Evolutionary conservation across 2,329 filamentous ascomycete genomes (phyloP).

Genomic region (Penicillium rolfsii): DNA sequence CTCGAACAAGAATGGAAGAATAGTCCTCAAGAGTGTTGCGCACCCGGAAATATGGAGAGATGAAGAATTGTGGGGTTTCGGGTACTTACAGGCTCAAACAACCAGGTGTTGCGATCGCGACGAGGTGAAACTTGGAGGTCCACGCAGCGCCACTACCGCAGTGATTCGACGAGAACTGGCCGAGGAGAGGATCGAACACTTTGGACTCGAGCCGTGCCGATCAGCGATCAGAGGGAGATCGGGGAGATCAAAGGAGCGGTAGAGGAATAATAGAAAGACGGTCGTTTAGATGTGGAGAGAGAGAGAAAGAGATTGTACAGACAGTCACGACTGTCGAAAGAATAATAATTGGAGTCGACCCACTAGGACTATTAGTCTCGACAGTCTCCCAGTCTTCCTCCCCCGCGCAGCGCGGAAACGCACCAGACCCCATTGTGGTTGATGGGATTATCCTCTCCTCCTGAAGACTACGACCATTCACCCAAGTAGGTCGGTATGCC

Average conservation of each 20-base stretch:
- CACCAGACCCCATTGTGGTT: not conserved
- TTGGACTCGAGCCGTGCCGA: not conserved
- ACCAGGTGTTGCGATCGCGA: conserved; percentile 24
- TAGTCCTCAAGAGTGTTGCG: not conserved
- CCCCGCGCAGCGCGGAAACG: conserved; percentile 7
- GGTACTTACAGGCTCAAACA: conserved; percentile 21
- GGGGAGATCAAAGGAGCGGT: conserved; percentile 3
- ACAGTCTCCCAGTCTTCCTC: not conserved
- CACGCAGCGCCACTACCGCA: conserved; percentile 16
- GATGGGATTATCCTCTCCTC: not conserved
- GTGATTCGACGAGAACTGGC: not conserved
- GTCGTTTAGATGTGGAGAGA: not conserved
- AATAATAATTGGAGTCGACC: not conserved
- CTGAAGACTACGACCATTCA: not conserved
- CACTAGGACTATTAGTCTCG: not conserved
- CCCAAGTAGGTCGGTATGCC: not conserved
- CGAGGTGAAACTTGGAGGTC: conserved; percentile 10
- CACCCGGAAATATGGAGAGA: not conserved
- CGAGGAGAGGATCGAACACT: not conserved
- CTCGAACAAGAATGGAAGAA: not conserved
- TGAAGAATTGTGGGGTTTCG: conserved; percentile 3
- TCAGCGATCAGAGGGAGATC: not conserved
- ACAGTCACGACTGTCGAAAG: not conserved
- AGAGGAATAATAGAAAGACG: conserved; percentile 4
- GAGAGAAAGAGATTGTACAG: conserved; percentile 3